These are phyloP conservation scores for Naganishia vishniacii DNA, from an alignment of 768 basidiomycete genomes.

Conservation along the genomic window DNA sequence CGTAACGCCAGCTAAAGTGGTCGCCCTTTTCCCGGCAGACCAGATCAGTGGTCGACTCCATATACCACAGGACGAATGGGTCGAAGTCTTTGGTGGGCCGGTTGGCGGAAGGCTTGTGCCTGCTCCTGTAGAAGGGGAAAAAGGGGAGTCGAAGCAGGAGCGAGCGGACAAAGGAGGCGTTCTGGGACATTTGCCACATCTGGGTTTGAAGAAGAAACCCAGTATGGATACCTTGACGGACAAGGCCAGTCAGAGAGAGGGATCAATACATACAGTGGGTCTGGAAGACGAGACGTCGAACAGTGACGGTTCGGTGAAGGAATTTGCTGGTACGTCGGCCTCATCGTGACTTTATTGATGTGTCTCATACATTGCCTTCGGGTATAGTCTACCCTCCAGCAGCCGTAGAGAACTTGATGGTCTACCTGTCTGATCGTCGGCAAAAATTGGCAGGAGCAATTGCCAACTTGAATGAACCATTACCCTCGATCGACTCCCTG, in stretches of 20 bases:
- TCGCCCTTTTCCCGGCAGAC: conserved; percentile 74
- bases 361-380: neutral
- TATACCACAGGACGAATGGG: conserved; percentile 66
- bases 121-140: conserved; percentile 40
- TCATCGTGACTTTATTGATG: neutral
- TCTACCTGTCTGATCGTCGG: conserved; percentile 81
- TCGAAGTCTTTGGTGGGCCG: conserved; percentile 72
- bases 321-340: conserved; percentile 19
- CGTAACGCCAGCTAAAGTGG: conserved; percentile 86
- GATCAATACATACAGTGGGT: neutral
- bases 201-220: conserved; percentile 26
- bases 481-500: conserved; percentile 63
- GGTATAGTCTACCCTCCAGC: conserved; percentile 37
- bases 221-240: conserved; percentile 16
- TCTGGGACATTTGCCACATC: conserved; percentile 27
- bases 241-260: conserved; percentile 18
- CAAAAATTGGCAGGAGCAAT: conserved; percentile 78
- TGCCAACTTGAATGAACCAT: conserved; percentile 62
- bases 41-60: conserved; percentile 71
- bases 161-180: conserved; percentile 48
- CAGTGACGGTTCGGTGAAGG: conserved; percentile 18
- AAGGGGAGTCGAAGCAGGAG: conserved; percentile 43
- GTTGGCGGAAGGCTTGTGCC: conserved; percentile 44
- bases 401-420: conserved; percentile 76
- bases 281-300: conserved; percentile 13